phyloP scores from a whole-genome alignment of 139 green algal species.

The Asterochloris sp. region DNA sequence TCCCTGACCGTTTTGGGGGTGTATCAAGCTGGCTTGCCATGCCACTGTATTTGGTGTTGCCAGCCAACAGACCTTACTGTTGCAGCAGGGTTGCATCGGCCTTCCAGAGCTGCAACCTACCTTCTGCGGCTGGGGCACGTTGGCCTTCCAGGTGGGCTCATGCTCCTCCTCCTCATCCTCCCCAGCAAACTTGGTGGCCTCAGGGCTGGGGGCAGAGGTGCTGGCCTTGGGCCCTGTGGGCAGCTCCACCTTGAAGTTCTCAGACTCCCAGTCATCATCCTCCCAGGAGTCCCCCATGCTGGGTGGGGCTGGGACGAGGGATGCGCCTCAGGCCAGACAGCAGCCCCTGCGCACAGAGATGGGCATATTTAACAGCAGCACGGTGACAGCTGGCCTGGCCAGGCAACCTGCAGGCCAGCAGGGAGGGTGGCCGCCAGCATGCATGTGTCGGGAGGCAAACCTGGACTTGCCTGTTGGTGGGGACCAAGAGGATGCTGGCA shows the following conservation, averaged over 20 bases:
- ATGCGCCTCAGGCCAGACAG: too few species aligned
- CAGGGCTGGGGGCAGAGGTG: neutral
- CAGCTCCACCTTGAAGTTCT: conserved; percentile 21
- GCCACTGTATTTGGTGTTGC: neutral
- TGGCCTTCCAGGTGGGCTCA: conserved; percentile 33
- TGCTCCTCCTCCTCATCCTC: conserved; percentile 52
- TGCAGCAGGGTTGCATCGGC: neutral
- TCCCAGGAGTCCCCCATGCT: conserved; percentile 32
- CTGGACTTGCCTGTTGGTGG: too few species aligned
- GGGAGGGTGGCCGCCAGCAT: too few species aligned
- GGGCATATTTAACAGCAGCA: too few species aligned
- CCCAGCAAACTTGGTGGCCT: conserved; percentile 39
- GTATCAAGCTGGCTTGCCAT: too few species aligned
- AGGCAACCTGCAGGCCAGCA: too few species aligned
- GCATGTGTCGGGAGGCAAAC: too few species aligned
- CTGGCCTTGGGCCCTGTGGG: conserved; percentile 1
- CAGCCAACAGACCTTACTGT: neutral
- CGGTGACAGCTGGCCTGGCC: too few species aligned
- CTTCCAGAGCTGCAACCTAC: conserved; percentile 18
- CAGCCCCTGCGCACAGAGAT: too few species aligned
- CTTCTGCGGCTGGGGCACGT: conserved; percentile 42
- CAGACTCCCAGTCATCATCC: conserved; percentile 47
- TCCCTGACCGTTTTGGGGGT: too few species aligned
- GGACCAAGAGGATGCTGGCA: too few species aligned
- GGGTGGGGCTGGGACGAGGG: too few species aligned